Conservation (phyloP, 371 early-diverging fungal species). For the Umbelopsis sp. region DNA sequence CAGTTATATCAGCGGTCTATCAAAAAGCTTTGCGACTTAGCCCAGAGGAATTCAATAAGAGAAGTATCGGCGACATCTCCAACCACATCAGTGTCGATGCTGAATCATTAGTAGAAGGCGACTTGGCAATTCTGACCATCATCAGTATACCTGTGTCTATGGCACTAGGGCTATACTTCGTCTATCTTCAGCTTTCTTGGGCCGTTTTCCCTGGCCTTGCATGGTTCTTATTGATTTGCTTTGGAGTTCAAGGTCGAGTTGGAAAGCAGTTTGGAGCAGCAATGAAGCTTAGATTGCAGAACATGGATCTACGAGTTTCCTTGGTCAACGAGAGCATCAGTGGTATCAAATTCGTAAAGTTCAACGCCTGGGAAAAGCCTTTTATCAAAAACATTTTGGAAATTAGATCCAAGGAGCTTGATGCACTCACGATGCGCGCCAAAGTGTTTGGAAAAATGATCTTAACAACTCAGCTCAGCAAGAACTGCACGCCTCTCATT, state of each 20-base stretch:
- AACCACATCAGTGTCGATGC: conserved; percentile 17
- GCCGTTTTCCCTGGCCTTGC: conserved; percentile 41
- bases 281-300: conserved; percentile 55
- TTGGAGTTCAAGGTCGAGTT: conserved; percentile 58
- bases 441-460: background rate
- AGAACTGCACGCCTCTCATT: conserved; percentile 23
- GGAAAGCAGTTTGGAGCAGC: conserved; percentile 55
- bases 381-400: conserved; percentile 28
- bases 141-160: conserved; percentile 7
- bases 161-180: conserved; percentile 5
- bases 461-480: conserved; percentile 9
- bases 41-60: conserved; percentile 14
- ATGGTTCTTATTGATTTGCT: conserved; percentile 62
- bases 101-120: conserved; percentile 34
- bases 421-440: conserved; percentile 36
- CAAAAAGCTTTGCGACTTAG: conserved; percentile 83
- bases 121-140: conserved; percentile 31
- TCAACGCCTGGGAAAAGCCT: conserved; percentile 46
- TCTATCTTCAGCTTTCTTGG: conserved; percentile 15
- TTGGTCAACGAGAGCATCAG: conserved; percentile 40
- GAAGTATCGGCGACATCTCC: conserved; percentile 63
- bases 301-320: conserved; percentile 49
- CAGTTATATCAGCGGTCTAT: conserved; percentile 87
- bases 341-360: conserved; percentile 56
- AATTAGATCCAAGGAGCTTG: conserved; percentile 54